Evolutionary conservation across 192 early-diverging fungal genomes (phyloP), one percentile per base, ranked within the genome.

Genomic region (Coemansia sp.): DNA sequence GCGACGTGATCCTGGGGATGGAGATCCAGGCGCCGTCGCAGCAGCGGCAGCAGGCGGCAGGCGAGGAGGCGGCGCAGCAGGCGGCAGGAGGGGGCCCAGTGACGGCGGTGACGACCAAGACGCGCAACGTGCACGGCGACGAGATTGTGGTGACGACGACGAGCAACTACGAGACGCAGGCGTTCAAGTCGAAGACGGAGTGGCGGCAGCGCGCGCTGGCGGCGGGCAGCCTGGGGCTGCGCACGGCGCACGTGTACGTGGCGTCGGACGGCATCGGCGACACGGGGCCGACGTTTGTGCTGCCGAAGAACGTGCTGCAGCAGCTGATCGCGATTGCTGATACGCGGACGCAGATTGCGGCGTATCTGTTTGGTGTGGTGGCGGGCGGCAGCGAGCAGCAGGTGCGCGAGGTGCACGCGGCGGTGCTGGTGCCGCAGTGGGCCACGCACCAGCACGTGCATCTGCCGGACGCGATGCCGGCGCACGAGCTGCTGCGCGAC

Each of bases 1-100:
- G 96, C 55, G 96, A 99, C 74, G 92, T 99, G 45, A 97, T 99
- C 55, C 81, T 99, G 51, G 96, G 96, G 62, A 99, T 99, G 96
- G 93, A 97, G 68, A 99, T 99, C 60, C 88, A 90, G 23, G 96
- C 96, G 43, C 96, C 96, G 21, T 95, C 92, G 34, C 78, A 90
- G 41, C 90, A 95, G 79, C 84, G 96, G 30, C 94, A 97, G 74
- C 90, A 97, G 76, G 91, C 96, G 76, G 93, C 93, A 17, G n/a
- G n/a, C n/a, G n/a, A n/a, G n/a, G 94, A 99, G 70, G 94, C 96
- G 64, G 94, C 96, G 65, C 97, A 97, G 84, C 90, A 97, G 65
- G 84, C 90, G 22, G n/a, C 83, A 87, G 61, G 91, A 94, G 55
- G 90, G 93, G 63, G 88, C 90, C 33, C 94, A 97, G 62, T 96